Evolutionary conservation across 2,329 filamentous ascomycete genomes (phyloP), one percentile per base, ranked within the genome.

Genomic region (Fusarium palustre): DNA sequence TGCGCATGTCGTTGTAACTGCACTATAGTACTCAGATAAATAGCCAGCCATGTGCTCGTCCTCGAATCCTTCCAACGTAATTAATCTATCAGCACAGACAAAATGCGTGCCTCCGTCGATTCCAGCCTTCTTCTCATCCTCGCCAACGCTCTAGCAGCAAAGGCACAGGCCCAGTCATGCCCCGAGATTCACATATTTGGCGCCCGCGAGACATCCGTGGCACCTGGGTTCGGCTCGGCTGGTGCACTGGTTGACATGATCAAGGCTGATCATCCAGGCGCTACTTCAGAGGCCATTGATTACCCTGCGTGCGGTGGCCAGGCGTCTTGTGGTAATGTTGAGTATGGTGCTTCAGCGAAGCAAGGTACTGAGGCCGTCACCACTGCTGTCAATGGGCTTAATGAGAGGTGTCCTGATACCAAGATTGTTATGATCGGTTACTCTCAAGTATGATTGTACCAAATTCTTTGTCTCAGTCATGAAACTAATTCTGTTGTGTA

Each of bases 301-400:
- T 88, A 89, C 70, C 86, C 90, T 38, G 90, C 90, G 3, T 90
- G 88, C 42, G 89, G 89, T 59, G 89, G 89, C 7, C 84, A 88
- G 70, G 72, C 81, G 1, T 81, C 80, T 1, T 91, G 89, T 70
- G 88, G 88, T 16, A 82, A 85, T n/a, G 78, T 85, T 28, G 84
- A 82, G 73, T 92, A 91, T 69, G 86, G 83, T 3, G 84, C 83
- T 69, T 91, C 88, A 10, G 87, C 86, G 1, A 75, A 80, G 6
- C 82, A 87, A 58, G 89, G 89, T 39, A 88, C 87, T 7, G 74
- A 80, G 10, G 88, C 88, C 13, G 88, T 89, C 6, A 84, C 87
- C 3, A 84, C 79, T 38, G 87, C 86, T 10, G 87, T 91, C 3
- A 91, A 87, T 47, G 77, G 79, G 30, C 88, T 87, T 74, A 85